These are phyloP conservation scores for Pestalotiopsis sp. DNA, from an alignment of 2,329 filamentous ascomycete species.

Conservation along the genomic window DNA sequence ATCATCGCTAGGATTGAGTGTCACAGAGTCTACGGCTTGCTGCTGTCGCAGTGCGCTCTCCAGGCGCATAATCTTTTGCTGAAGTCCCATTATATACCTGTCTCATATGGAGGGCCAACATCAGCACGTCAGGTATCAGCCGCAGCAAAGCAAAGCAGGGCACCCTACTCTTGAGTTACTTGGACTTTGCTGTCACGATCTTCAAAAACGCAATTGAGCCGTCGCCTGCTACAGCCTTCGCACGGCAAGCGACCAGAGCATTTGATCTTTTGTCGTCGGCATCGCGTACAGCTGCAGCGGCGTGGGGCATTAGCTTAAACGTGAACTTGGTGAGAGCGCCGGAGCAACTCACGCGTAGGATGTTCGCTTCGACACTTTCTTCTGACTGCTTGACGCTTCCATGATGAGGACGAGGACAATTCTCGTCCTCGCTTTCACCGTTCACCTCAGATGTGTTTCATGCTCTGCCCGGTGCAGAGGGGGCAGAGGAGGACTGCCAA, in stretches of 20 bases:
- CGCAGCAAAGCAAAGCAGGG: not conserved
- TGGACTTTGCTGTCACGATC: conserved; percentile 52
- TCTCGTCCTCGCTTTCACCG: too few relatives aligned
- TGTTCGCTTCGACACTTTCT: not conserved
- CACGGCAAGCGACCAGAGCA: conserved; percentile 46
- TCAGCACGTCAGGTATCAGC: not conserved
- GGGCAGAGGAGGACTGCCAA: too few relatives aligned
- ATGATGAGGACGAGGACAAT: not conserved
- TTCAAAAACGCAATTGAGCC: conserved; percentile 43
- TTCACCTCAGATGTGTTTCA: too few relatives aligned
- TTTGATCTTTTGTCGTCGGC: conserved; percentile 48
- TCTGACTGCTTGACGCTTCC: not conserved
- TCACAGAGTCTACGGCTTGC: not conserved
- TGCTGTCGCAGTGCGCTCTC: not conserved
- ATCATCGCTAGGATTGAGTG: not conserved
- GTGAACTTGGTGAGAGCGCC: not conserved
- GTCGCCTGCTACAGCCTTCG: conserved; percentile 44
- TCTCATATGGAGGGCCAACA: not conserved
- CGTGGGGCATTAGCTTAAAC: not conserved
- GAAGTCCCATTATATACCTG: conserved; percentile 25
- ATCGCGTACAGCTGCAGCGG: conserved; percentile 42
- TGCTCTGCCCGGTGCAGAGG: too few relatives aligned
- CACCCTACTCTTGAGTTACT: conserved; percentile 48
- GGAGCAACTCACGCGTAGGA: not conserved
- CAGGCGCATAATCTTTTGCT: not conserved